Percentiles rank a stretch among this genome's conserved stretches.
Conservation (phyloP, 139 green algal species). For the Chara braunii region DNA sequence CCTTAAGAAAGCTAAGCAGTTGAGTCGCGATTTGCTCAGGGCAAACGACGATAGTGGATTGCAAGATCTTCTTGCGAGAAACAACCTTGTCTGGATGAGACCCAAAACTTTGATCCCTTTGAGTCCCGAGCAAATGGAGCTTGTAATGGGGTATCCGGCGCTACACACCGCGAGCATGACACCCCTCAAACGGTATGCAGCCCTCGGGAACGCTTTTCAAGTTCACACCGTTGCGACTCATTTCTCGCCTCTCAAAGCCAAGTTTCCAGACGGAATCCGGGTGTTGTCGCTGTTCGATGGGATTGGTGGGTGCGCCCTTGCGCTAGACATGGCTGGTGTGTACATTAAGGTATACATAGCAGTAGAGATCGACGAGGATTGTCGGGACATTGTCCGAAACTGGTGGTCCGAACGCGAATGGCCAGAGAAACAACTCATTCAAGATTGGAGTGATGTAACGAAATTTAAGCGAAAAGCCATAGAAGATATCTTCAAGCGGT, state of each 20-base stretch:
- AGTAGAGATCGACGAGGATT: slow-evolving; percentile 2
- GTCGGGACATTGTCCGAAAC: neutral
- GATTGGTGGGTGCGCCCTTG: slow-evolving; percentile 6
- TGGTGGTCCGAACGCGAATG: neutral
- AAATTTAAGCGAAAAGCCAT: neutral
- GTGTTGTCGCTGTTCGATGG: slow-evolving; percentile 18
- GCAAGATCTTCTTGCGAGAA: neutral
- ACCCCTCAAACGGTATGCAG: neutral
- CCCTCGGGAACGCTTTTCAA: slow-evolving; percentile 16
- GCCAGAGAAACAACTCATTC: neutral
- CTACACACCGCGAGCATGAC: neutral
- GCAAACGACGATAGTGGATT: neutral
- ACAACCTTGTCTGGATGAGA: slow-evolving; percentile 15
- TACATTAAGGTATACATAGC: slow-evolving; percentile 3
- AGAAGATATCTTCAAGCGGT: neutral
- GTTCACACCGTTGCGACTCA: slow-evolving; percentile 9
- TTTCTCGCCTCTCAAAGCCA: neutral
- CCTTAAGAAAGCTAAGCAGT: no score
- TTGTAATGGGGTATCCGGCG: neutral
- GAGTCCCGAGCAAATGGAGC: slow-evolving; percentile 1
- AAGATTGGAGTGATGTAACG: neutral
- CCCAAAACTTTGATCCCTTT: neutral
- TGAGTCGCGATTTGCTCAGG: neutral
- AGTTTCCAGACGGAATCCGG: slow-evolving; percentile 11
- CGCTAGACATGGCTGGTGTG: neutral